Evolutionary conservation across 257 asterid species (phyloP).

Genomic region (Fraxinus excelsior): DNA sequence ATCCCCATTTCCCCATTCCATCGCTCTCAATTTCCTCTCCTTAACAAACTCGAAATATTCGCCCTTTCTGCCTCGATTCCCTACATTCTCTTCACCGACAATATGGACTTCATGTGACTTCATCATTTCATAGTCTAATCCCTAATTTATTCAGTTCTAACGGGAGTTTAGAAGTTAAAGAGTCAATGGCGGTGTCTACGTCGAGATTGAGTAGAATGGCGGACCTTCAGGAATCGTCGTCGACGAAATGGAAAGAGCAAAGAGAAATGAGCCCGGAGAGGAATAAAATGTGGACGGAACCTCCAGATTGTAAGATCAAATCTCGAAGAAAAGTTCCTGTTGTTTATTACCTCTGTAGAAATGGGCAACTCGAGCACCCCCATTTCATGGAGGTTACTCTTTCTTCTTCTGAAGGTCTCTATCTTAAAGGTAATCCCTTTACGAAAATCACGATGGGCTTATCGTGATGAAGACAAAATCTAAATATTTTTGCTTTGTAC

Average conservation of each 20-base stretch:
- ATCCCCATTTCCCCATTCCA: not conserved
- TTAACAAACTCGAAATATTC: not conserved
- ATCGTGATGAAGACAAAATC: not conserved
- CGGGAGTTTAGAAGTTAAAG: not conserved
- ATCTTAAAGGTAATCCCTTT: constrained; percentile 50
- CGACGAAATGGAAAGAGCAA: constrained; percentile 29
- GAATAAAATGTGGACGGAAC: constrained; percentile 64
- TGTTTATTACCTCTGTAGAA: constrained; percentile 67
- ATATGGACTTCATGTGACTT: not conserved
- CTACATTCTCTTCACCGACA: not conserved
- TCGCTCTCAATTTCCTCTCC: not conserved
- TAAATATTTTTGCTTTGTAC: not conserved
- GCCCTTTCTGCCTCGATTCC: not conserved
- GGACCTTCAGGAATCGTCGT: not conserved
- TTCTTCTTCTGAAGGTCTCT: constrained; percentile 63
- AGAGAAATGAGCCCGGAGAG: constrained; percentile 65
- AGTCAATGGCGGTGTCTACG: not conserved
- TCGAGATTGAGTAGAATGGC: not conserved
- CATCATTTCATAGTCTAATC: not conserved
- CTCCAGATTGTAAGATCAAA: constrained; percentile 29
- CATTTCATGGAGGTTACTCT: constrained; percentile 94
- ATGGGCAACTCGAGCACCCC: constrained; percentile 92
- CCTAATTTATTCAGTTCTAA: not conserved
- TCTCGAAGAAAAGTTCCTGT: constrained; percentile 53
- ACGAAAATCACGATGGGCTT: not conserved